Conservation (phyloP, 2,329 filamentous ascomycete species). For the Emergomyces africanus region DNA sequence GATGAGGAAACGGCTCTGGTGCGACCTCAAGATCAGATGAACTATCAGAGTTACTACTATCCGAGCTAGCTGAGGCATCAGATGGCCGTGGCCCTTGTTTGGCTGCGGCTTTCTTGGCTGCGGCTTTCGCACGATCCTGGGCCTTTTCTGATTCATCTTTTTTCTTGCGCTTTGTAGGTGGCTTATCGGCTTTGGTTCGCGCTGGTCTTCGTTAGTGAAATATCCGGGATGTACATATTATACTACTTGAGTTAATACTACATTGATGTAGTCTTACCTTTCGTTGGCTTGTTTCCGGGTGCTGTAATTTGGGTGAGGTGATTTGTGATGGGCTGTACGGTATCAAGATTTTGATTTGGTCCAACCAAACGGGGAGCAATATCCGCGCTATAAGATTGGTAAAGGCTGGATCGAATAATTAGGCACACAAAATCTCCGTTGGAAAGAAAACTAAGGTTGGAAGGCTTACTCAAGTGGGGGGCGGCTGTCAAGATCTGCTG, state of each 20-base stretch:
- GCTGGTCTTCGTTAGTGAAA: background rate
- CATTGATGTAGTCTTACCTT: background rate
- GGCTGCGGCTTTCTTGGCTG: slow-evolving; percentile 13
- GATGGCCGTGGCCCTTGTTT: slow-evolving; percentile 18
- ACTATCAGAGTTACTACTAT: slow-evolving; percentile 37
- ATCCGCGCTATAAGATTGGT: background rate
- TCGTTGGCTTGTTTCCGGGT: background rate
- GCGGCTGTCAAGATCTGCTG: slow-evolving; percentile 8
- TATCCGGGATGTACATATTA: background rate
- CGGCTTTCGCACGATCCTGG: slow-evolving; percentile 2
- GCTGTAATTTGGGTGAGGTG: background rate
- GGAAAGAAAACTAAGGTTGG: background rate
- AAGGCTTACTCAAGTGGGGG: background rate
- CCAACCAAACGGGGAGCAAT: slow-evolving; percentile 1
- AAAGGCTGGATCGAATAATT: background rate
- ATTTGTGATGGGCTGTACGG: background rate
- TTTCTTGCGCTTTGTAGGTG: slow-evolving; percentile 6
- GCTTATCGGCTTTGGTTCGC: slow-evolving; percentile 8
- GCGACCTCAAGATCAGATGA: slow-evolving; percentile 41
- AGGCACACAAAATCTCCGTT: background rate
- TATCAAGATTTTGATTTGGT: background rate
- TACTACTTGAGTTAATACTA: background rate
- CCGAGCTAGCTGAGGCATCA: slow-evolving; percentile 34
- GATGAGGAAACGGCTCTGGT: slow-evolving; percentile 42
- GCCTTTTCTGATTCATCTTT: slow-evolving; percentile 7